A percentile compares a stretch with the other conserved stretches of the same genome.
Evolutionary conservation across 139 green algal genomes (phyloP).

Genomic region (Ettlia oleoabundans): DNA sequence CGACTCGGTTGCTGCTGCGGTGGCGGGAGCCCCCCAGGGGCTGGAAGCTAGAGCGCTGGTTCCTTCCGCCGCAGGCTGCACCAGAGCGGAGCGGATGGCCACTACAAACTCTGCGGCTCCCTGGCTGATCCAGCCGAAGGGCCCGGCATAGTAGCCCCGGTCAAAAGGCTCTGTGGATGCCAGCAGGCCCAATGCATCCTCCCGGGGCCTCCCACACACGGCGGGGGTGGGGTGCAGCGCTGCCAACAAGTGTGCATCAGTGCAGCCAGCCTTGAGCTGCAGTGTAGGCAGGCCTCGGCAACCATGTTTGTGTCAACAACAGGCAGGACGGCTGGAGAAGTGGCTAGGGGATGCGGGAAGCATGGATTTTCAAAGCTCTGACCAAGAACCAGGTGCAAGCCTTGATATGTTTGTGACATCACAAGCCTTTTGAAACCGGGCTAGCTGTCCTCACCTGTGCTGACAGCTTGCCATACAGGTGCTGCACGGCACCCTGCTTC

Average conservation of each 20-base stretch:
- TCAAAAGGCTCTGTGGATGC: conserved; percentile 88
- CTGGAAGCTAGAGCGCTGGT: no score
- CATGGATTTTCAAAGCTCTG: no score
- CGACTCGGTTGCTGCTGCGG: not conserved
- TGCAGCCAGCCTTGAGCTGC: conserved; percentile 23
- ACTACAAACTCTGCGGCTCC: conserved; percentile 93
- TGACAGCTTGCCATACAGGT: conserved; percentile 92
- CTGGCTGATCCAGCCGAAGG: conserved; percentile 92
- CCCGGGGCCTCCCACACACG: conserved; percentile 83
- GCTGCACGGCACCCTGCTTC: conserved; percentile 91
- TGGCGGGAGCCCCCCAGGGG: not conserved
- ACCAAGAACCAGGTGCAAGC: no score
- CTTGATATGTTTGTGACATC: no score
- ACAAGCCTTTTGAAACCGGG: no score
- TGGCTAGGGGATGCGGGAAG: no score
- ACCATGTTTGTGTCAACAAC: no score
- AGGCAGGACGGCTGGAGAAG: no score
- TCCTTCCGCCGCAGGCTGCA: conserved; percentile 51
- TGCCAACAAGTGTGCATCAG: conserved; percentile 55
- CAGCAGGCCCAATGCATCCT: conserved; percentile 51
- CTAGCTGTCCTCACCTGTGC: conserved; percentile 71
- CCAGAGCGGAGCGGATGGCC: conserved; percentile 94
- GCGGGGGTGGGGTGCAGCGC: conserved; percentile 92
- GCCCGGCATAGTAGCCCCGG: conserved; percentile 94
- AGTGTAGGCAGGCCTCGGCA: not conserved